phyloP scores from a whole-genome alignment of 306 rosid species.

The Aeschynomene evenia region DNA sequence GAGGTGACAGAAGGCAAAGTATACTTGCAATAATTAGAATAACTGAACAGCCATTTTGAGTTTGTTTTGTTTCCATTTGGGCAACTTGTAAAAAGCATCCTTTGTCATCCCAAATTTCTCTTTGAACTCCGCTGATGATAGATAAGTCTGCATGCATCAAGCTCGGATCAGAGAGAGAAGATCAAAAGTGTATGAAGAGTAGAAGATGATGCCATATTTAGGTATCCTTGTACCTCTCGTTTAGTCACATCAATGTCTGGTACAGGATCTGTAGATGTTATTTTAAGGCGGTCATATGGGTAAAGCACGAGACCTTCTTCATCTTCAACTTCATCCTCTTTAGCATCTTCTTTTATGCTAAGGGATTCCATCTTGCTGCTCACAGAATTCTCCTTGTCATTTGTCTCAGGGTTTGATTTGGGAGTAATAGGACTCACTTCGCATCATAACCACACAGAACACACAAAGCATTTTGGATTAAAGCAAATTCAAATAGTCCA shows the following conservation, averaged over 20 bases:
- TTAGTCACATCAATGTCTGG: conserved; percentile 78
- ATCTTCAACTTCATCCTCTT: conserved; percentile 82
- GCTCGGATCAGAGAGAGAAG: neutral
- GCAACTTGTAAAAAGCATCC: conserved; percentile 77
- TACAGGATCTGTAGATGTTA: conserved; percentile 55
- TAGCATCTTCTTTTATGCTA: conserved; percentile 79
- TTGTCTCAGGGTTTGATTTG: conserved; percentile 55
- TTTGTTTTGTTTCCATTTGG: conserved; percentile 96
- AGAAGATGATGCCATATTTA: neutral
- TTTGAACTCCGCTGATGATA: conserved; percentile 79
- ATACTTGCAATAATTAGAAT: conserved; percentile 51
- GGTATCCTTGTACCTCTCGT: conserved; percentile 64
- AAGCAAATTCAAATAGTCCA: conserved; percentile 1
- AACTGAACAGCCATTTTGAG: conserved; percentile 83
- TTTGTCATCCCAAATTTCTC: conserved; percentile 80
- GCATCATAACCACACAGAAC: conserved; percentile 26
- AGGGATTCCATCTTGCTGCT: conserved; percentile 62
- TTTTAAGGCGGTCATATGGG: conserved; percentile 73
- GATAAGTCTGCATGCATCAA: conserved; percentile 58
- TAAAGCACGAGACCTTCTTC: conserved; percentile 62
- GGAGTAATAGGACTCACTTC: conserved; percentile 59
- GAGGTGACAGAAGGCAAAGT: conserved; percentile 41
- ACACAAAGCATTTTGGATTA: conserved; percentile 15
- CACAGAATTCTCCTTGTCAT: conserved; percentile 58
- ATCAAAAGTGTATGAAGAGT: neutral